These are phyloP conservation scores for Persicaria maculosa DNA, from an alignment of 148 eudicot species.

Conservation along the genomic window DNA sequence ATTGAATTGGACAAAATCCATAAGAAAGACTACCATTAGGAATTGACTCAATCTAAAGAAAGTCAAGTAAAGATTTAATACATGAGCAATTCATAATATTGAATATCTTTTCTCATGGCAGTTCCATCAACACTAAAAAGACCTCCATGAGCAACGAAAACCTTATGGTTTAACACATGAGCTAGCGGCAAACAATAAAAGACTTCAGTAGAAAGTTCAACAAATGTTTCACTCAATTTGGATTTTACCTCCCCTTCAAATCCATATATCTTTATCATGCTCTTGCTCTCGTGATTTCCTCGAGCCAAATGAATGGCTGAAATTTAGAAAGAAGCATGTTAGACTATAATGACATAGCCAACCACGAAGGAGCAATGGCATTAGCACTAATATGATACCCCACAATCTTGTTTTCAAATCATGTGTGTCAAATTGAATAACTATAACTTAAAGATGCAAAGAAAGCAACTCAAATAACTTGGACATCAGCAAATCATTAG, in stretches of 20 bases:
- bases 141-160: constrained; percentile 95
- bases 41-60: too few species aligned
- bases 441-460: neutral
- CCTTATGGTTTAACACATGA: constrained; percentile 78
- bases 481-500: neutral
- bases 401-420: neutral
- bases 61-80: too few species aligned
- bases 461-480: neutral
- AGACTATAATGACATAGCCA: neutral
- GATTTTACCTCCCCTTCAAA: constrained; percentile 97
- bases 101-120: too few species aligned
- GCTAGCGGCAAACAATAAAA: constrained; percentile 96
- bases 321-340: constrained; percentile 10
- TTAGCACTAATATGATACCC: neutral
- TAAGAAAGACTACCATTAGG: too few species aligned
- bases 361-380: neutral
- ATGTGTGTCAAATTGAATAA: neutral
- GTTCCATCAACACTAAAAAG: constrained; percentile 90
- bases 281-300: constrained; percentile 97
- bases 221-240: constrained; percentile 84
- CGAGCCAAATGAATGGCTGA: constrained; percentile 81
- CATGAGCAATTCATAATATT: too few species aligned
- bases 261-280: constrained; percentile 99
- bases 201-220: constrained; percentile 99
- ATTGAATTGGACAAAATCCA: too few species aligned